Evolutionary conservation across 371 early-diverging fungal genomes (phyloP), one percentile per base, ranked within the genome.

Genomic region (Haplosporangium sp.): DNA sequence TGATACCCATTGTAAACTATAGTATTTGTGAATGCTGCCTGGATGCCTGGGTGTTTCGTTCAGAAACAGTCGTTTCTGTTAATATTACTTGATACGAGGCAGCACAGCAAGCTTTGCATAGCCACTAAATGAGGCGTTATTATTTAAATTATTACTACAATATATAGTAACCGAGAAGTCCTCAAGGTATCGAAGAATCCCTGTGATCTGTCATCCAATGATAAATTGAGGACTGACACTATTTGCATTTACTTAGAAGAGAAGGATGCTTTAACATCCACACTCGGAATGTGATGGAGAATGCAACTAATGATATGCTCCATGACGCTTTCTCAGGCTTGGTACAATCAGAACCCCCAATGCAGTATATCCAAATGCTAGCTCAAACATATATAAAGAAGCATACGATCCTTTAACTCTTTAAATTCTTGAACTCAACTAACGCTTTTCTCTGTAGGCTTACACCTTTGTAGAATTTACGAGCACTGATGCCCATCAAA

Each of bases 261-360:
- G 44, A 77, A 68, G 72, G 77, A 77, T 55, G 77, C 71, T 3
- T 34, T 71, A 40, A 77, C 72, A 72, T 77, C 60, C 72, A 77
- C 44, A 68, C 72, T 45, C 62, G 76, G 37, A 76, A 76, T 59
- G 76, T 76, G 20, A 71, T 72, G 35, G 77, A 72, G 61, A 58
- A 37, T 15, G 19, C 69, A n/a, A 72, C 69, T 13, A 72, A 72
- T 19, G 73, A 69, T 8, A 69, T 72, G 78, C 69, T 77, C 40
- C 55, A 77, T 48, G 67, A 72, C 1, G 78, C 73, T 5, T 73
- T 77, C 47, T 77, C 67, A n/a, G 63, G 17, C 20, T 72, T 68
- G 78, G 70, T 1, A 69, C 63, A 38, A 72, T 72, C 47, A 55
- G 73, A n/a, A 65, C 73, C 6, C 56, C 73, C 27, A 69, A 67